phyloP scores from a whole-genome alignment of 2,329 filamentous ascomycete species.

The Diplocarpon rosae region DNA sequence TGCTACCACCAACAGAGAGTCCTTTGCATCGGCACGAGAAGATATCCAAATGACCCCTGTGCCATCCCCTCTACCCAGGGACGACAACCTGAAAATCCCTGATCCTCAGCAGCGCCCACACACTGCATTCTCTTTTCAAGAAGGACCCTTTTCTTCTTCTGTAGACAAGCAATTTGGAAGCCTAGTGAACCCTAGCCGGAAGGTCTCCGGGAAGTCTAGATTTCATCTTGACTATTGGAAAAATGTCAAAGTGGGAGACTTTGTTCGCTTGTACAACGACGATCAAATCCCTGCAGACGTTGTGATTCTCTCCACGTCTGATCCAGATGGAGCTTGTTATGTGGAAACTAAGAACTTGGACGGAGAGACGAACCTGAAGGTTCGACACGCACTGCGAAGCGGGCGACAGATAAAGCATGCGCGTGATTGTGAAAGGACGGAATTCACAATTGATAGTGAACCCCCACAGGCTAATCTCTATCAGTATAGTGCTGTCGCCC shows the following conservation, averaged over 20 bases:
- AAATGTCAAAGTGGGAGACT: constrained; percentile 87
- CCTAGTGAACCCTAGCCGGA: constrained; percentile 61
- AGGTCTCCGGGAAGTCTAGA: constrained; percentile 57
- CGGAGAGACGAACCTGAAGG: constrained; percentile 94
- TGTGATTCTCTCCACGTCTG: constrained; percentile 84
- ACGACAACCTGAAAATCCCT: constrained; percentile 21
- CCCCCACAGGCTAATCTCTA: constrained; percentile 88
- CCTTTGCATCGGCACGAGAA: constrained; percentile 45
- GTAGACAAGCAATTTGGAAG: constrained; percentile 45
- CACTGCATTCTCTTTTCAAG: constrained; percentile 30
- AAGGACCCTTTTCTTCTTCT: constrained; percentile 26
- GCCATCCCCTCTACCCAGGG: constrained; percentile 59
- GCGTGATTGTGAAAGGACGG: constrained; percentile 78
- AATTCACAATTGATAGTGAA: constrained; percentile 86
- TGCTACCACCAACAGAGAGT: constrained; percentile 32
- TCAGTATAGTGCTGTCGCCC: constrained; percentile 81
- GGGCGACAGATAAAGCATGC: constrained; percentile 77
- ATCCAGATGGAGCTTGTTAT: constrained; percentile 88
- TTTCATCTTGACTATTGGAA: constrained; percentile 97
- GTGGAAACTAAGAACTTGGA: constrained; percentile 98
- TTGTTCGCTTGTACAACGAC: constrained; percentile 90
- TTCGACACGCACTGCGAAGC: constrained; percentile 80
- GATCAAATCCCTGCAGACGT: constrained; percentile 92
- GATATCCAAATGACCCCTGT: constrained; percentile 96
- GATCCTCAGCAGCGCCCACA: constrained; percentile 27